A percentile compares a stretch with the other conserved stretches of the same genome.
phyloP scores from a whole-genome alignment of 495 filamentous ascomycete genomes.

The Evernia prunastri region DNA sequence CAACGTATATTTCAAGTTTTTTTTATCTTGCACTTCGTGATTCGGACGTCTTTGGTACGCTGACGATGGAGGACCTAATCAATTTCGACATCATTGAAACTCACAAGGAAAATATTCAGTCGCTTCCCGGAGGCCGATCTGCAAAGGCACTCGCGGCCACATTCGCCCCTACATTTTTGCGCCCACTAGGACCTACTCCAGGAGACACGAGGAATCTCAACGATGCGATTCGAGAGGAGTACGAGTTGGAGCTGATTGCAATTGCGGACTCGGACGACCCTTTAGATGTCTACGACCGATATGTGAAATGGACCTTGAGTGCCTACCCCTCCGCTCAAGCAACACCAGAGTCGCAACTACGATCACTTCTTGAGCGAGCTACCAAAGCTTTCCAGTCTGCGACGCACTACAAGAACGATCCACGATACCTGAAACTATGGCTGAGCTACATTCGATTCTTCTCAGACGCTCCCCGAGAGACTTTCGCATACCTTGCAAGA shows the following conservation, averaged over 20 bases:
- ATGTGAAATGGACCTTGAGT: slow-evolving; percentile 92
- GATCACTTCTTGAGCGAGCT: slow-evolving; percentile 84
- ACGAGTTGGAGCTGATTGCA: slow-evolving; percentile 70
- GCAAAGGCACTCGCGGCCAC: slow-evolving; percentile 82
- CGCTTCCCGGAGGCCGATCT: slow-evolving; percentile 82
- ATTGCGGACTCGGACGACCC: slow-evolving; percentile 89
- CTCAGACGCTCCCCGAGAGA: slow-evolving; percentile 84
- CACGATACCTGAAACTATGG: slow-evolving; percentile 88
- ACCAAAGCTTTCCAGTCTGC: slow-evolving; percentile 82
- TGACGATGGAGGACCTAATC: slow-evolving; percentile 50
- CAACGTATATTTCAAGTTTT: not conserved
- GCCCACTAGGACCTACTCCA: slow-evolving; percentile 52
- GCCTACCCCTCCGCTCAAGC: slow-evolving; percentile 92
- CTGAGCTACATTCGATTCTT: slow-evolving; percentile 89
- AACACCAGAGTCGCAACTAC: slow-evolving; percentile 79
- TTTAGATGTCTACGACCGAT: slow-evolving; percentile 91
- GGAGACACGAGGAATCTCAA: slow-evolving; percentile 69
- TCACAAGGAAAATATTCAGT: slow-evolving; percentile 97
- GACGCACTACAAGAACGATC: slow-evolving; percentile 87
- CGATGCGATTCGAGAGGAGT: slow-evolving; percentile 72
- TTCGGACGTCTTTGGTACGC: not conserved
- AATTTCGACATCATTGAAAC: slow-evolving; percentile 93
- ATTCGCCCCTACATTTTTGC: slow-evolving; percentile 59
- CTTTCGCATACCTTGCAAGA: slow-evolving; percentile 82
- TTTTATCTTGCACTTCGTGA: not conserved